Percentiles rank a stretch among this genome's conserved stretches.
These are phyloP conservation scores for Chrysanthemum makinoi DNA, from an alignment of 129 eudicot species.

Conservation along the genomic window DNA sequence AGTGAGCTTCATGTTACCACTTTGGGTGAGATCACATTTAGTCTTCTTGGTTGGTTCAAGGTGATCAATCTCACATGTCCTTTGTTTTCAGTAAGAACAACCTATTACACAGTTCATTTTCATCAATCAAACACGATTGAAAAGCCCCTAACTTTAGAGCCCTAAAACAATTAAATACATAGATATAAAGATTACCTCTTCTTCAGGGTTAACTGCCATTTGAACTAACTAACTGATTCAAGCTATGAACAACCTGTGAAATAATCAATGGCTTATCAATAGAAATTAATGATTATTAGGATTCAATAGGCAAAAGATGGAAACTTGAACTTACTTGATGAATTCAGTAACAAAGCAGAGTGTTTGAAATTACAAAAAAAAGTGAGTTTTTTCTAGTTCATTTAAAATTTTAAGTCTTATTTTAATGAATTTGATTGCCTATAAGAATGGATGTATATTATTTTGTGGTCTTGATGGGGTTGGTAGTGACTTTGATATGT, in stretches of 20 bases:
- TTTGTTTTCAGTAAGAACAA: slow-evolving; percentile 67
- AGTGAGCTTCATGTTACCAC: slow-evolving; percentile 46
- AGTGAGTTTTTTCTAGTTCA: too few relatives aligned
- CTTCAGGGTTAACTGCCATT: slow-evolving; percentile 62
- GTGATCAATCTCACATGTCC: slow-evolving; percentile 76
- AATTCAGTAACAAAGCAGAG: neutral
- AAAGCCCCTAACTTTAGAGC: neutral
- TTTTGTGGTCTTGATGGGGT: neutral
- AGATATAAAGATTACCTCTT: slow-evolving; percentile 45
- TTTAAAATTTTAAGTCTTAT: too few relatives aligned
- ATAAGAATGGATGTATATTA: too few relatives aligned
- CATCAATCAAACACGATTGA: neutral
- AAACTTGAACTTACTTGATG: slow-evolving; percentile 32
- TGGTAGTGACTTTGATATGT: slow-evolving; percentile 1
- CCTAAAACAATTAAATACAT: neutral
- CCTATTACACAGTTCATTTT: slow-evolving; percentile 42
- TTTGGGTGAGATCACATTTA: slow-evolving; percentile 70
- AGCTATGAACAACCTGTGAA: slow-evolving; percentile 13
- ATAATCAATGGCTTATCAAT: neutral
- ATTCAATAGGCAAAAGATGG: slow-evolving; percentile 3
- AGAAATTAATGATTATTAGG: neutral
- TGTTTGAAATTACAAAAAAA: too few relatives aligned
- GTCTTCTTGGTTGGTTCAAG: slow-evolving; percentile 80
- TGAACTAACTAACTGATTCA: slow-evolving; percentile 17
- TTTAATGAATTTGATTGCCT: neutral